A percentile compares a stretch with the other conserved stretches of the same genome.
phyloP scores from a whole-genome alignment of 2,329 filamentous ascomycete genomes.

The Westerdykella sp. region DNA sequence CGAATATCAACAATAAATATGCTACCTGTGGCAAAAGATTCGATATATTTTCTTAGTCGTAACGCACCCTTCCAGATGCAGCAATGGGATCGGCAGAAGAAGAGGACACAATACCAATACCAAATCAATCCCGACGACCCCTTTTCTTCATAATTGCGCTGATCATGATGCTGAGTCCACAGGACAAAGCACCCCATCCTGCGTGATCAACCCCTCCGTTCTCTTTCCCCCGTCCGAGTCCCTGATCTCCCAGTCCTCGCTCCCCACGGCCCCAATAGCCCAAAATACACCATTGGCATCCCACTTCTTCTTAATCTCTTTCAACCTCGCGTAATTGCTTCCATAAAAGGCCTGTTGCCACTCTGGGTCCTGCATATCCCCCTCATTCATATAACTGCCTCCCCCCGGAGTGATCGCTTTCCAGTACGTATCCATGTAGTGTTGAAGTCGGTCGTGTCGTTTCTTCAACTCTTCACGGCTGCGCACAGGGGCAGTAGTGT shows the following conservation, averaged over 20 bases:
- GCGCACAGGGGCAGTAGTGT: slow-evolving; percentile 6
- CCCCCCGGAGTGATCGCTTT: slow-evolving; percentile 15
- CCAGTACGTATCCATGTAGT: slow-evolving; percentile 18
- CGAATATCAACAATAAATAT: too few relatives aligned
- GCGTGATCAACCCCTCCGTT: slow-evolving; percentile 13
- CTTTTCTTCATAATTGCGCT: too few relatives aligned
- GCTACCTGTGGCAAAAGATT: too few relatives aligned
- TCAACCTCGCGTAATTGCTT: slow-evolving; percentile 16
- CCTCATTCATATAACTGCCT: slow-evolving; percentile 26
- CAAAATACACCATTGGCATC: slow-evolving; percentile 26
- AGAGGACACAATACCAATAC: too few relatives aligned
- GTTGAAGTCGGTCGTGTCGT: slow-evolving; percentile 12
- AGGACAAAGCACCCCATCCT: slow-evolving; percentile 24
- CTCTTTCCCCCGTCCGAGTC: slow-evolving; percentile 9
- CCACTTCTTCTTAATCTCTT: slow-evolving; percentile 14
- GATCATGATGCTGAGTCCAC: neutral
- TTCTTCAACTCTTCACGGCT: slow-evolving; percentile 1
- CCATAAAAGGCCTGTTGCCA: slow-evolving; percentile 23
- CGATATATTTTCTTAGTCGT: too few relatives aligned
- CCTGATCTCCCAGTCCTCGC: slow-evolving; percentile 22
- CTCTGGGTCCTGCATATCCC: slow-evolving; percentile 21
- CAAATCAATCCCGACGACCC: too few relatives aligned
- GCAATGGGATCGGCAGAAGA: too few relatives aligned
- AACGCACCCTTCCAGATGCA: too few relatives aligned
- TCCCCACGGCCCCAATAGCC: slow-evolving; percentile 16